Conservation (phyloP, 2,329 filamentous ascomycete species). For the Monilinia aucupariae region DNA sequence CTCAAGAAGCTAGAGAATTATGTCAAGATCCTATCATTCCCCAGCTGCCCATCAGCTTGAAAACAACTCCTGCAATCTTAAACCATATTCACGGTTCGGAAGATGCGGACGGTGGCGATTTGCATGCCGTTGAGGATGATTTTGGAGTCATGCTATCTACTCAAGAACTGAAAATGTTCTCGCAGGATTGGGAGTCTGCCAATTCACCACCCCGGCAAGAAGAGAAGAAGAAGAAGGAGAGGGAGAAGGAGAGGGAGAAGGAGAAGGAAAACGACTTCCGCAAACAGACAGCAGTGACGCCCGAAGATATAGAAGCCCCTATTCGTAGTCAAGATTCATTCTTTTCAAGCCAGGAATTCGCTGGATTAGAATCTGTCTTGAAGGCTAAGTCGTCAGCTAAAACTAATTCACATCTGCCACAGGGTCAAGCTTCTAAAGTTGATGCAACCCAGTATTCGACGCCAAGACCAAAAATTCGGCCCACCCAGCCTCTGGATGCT, state of each 20-base stretch:
- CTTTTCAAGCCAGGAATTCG: neutral
- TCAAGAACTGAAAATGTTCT: conserved; percentile 45
- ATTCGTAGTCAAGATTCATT: neutral
- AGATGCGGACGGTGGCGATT: neutral
- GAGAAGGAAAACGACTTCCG: neutral
- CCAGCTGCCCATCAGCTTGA: neutral
- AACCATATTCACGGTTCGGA: neutral
- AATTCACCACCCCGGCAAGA: neutral
- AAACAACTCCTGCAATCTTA: neutral
- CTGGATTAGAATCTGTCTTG: neutral
- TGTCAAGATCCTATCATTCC: conserved; percentile 36
- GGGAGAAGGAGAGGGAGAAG: too few species aligned
- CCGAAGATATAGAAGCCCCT: neutral
- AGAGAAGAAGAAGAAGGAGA: neutral
- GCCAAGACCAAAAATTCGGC: neutral
- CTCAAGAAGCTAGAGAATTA: conserved; percentile 51
- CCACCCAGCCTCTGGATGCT: neutral
- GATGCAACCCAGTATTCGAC: neutral
- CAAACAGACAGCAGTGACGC: neutral
- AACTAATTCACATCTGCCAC: neutral
- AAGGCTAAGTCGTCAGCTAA: neutral
- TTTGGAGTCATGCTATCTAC: conserved; percentile 33
- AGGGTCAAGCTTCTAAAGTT: neutral
- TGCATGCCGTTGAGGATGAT: conserved; percentile 3
- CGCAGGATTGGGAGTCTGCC: conserved; percentile 42